Evolutionary conservation across 495 filamentous ascomycete genomes (phyloP).

Genomic region (Aspergillus avenaceus): DNA sequence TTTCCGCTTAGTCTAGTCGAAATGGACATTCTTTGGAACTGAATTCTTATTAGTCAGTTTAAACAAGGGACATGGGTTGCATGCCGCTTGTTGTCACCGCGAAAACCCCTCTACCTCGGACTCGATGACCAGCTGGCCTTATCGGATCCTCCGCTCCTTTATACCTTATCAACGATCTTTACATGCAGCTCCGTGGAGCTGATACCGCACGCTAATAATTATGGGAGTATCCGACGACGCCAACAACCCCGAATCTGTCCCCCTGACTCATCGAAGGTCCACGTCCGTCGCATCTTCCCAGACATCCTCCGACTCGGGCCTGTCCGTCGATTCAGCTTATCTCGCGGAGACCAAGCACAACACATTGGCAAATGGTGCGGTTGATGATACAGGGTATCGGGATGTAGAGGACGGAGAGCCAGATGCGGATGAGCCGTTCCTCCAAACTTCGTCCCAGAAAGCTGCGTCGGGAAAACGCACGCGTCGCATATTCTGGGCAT

Average conservation of each 20-base stretch:
- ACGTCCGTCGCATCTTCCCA: constrained; percentile 29
- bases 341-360: constrained; percentile 25
- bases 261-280: constrained; percentile 24
- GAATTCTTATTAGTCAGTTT: neutral
- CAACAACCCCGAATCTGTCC: constrained; percentile 23
- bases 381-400: constrained; percentile 25
- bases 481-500: constrained; percentile 62
- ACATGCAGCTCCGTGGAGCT: neutral
- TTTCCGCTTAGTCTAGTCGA: neutral
- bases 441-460: constrained; percentile 16
- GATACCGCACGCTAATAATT: constrained; percentile 6
- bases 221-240: constrained; percentile 32
- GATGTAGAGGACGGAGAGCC: constrained; percentile 37
- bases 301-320: constrained; percentile 33
- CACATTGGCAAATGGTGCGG: constrained; percentile 6
- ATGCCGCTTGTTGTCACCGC: neutral
- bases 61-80: neutral
- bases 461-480: constrained; percentile 33
- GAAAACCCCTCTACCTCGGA: neutral
- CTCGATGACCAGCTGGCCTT: neutral
- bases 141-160: neutral
- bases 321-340: constrained; percentile 35
- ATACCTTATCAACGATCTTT: neutral
- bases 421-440: constrained; percentile 24
- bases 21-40: neutral